phyloP scores from a whole-genome alignment of 139 green algal genomes.

The Closterium sp. region DNA sequence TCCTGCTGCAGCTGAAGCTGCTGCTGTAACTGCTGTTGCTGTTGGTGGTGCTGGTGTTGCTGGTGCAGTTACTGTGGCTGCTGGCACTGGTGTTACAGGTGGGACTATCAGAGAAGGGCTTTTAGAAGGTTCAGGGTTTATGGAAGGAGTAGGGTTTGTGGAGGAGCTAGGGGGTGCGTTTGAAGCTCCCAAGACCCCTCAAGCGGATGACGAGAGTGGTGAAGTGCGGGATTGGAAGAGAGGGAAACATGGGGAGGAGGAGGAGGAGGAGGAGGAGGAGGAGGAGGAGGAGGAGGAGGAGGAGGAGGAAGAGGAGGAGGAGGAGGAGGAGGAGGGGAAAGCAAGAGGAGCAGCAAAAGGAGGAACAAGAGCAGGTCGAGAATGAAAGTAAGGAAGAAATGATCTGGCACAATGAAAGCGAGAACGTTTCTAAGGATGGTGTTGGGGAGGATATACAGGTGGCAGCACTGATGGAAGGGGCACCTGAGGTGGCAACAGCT shows the following conservation, averaged over 20 bases:
- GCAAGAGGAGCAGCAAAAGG: not conserved
- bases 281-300: not conserved
- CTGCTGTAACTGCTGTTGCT: not conserved
- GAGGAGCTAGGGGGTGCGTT: not conserved
- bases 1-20: not conserved
- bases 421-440: not conserved
- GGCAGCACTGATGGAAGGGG: not conserved
- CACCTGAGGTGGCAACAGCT: too few relatives aligned
- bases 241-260: not conserved
- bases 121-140: not conserved
- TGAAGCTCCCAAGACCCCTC: not conserved
- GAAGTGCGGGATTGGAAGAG: not conserved
- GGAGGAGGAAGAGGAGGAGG: too few relatives aligned
- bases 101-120: not conserved
- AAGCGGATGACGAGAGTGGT: not conserved
- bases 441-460: not conserved
- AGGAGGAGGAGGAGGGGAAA: too few relatives aligned
- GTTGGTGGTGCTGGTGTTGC: too few relatives aligned
- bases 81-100: not conserved
- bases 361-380: not conserved
- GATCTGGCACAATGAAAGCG: not conserved
- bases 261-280: not conserved
- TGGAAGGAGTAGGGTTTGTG: not conserved
- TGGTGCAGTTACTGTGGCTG: too few relatives aligned
- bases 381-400: not conserved